phyloP scores from a whole-genome alignment of 805 yeast genomes.

The Candida incommunis region DNA sequence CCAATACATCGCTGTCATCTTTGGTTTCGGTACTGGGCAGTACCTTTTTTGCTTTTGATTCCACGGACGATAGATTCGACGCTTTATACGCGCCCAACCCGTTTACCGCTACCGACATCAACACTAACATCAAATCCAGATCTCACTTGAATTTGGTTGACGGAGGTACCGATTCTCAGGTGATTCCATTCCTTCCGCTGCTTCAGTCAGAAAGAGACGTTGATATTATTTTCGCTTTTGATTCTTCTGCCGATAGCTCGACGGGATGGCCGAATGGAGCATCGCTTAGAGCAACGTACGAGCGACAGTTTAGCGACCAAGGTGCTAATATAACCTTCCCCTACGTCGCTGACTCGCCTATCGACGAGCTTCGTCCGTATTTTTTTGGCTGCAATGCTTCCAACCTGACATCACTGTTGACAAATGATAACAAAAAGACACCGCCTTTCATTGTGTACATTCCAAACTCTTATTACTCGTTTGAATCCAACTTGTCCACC shows the following conservation, averaged over 20 bases:
- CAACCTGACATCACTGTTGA: conserved; percentile 51
- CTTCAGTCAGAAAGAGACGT: conserved; percentile 45
- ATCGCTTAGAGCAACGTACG: conserved; percentile 16
- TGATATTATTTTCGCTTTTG: conserved; percentile 47
- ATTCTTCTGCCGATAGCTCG: conserved; percentile 22
- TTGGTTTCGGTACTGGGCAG: conserved; percentile 22
- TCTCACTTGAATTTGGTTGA: conserved; percentile 44
- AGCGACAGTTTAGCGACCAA: conserved; percentile 16
- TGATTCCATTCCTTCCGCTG: conserved; percentile 54
- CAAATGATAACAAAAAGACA: conserved; percentile 4
- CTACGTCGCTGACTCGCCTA: conserved; percentile 13
- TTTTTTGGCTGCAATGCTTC: conserved; percentile 69
- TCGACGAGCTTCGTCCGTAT: conserved; percentile 43
- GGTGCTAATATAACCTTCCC: conserved; percentile 15
- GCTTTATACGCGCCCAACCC: conserved; percentile 69
- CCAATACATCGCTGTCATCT: conserved; percentile 32
- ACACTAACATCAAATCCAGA: conserved; percentile 32
- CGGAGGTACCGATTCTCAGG: conserved; percentile 71
- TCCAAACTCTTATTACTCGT: conserved; percentile 58
- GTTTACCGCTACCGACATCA: conserved; percentile 25
- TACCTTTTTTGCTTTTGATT: conserved; percentile 2
- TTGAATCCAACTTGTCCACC: conserved; percentile 56
- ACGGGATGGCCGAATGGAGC: conserved; percentile 25
- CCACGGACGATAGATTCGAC: conserved; percentile 42
- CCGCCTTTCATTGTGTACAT: conserved; percentile 66